Percentiles rank a stretch among this genome's conserved stretches.
Evolutionary conservation across 441 rosid genomes (phyloP).

Genomic region (Adansonia grandidieri): DNA sequence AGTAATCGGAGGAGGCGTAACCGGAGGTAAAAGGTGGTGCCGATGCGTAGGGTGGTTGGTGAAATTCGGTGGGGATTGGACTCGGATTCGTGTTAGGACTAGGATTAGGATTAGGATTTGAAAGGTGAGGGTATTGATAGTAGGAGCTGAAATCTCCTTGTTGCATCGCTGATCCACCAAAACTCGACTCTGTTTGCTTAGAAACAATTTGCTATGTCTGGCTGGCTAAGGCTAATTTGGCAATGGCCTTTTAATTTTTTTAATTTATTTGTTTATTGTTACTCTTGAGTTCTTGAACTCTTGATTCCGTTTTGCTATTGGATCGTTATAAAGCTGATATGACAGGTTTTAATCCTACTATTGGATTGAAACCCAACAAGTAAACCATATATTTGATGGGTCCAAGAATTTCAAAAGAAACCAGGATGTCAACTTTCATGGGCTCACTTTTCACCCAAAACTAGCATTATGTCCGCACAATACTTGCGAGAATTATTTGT

Average conservation of each 20-base stretch:
- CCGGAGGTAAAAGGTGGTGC: constrained; percentile 77
- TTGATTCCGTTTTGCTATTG: no score
- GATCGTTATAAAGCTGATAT: no score
- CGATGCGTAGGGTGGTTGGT: constrained; percentile 66
- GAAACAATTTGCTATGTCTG: not conserved
- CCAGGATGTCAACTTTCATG: no score
- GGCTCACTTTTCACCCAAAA: no score
- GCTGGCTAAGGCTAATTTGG: not conserved
- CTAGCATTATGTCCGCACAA: no score
- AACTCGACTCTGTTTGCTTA: not conserved
- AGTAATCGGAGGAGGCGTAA: constrained; percentile 57
- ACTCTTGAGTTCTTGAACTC: no score
- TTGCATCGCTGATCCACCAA: constrained; percentile 51
- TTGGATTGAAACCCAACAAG: no score
- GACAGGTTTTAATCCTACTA: no score
- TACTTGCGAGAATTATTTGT: no score
- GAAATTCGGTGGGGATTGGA: constrained; percentile 50
- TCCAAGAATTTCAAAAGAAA: no score
- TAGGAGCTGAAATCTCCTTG: constrained; percentile 81
- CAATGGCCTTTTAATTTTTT: not conserved
- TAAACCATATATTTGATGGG: no score
- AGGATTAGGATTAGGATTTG: constrained; percentile 34
- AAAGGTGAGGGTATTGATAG: constrained; percentile 50
- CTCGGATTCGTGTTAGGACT: constrained; percentile 4
- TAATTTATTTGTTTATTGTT: no score